These are phyloP conservation scores for Cryptosporidium andersoni DNA, from an alignment of 169 alveolate genomes.

Conservation along the genomic window DNA sequence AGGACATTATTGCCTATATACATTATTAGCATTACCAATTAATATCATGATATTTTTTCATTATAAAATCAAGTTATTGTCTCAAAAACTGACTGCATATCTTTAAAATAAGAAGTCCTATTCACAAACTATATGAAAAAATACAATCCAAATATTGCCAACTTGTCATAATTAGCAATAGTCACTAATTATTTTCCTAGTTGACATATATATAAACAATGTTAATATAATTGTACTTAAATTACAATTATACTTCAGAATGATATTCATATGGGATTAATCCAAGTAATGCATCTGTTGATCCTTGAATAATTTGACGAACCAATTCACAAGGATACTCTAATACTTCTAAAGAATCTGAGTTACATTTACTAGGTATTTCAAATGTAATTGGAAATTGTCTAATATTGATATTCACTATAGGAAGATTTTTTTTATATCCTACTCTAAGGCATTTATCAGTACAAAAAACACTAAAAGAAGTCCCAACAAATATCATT, in stretches of 20 bases:
- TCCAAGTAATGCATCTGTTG: conserved; percentile 39
- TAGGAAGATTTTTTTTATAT: conserved; percentile 46
- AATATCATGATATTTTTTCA: too few species aligned
- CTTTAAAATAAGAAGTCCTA: too few species aligned
- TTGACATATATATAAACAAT: too few species aligned
- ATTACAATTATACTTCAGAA: not conserved
- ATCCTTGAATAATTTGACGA: conserved; percentile 25
- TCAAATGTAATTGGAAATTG: conserved; percentile 41
- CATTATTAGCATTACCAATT: too few species aligned
- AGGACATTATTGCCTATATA: too few species aligned
- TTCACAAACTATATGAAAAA: too few species aligned
- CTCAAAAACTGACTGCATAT: too few species aligned
- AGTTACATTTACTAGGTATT: not conserved
- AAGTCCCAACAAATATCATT: conserved; percentile 62
- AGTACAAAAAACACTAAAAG: conserved; percentile 64
- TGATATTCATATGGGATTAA: not conserved
- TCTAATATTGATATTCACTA: conserved; percentile 48
- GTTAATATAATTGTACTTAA: too few species aligned
- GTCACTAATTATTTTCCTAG: too few species aligned
- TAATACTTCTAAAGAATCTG: conserved; percentile 7
- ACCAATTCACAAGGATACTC: conserved; percentile 31
- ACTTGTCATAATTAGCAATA: too few species aligned
- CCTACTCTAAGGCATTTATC: conserved; percentile 30
- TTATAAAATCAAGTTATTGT: too few species aligned
- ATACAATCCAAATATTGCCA: too few species aligned